phyloP scores from a whole-genome alignment of 1,139 yeast species.

The Dujonia santamariae region DNA sequence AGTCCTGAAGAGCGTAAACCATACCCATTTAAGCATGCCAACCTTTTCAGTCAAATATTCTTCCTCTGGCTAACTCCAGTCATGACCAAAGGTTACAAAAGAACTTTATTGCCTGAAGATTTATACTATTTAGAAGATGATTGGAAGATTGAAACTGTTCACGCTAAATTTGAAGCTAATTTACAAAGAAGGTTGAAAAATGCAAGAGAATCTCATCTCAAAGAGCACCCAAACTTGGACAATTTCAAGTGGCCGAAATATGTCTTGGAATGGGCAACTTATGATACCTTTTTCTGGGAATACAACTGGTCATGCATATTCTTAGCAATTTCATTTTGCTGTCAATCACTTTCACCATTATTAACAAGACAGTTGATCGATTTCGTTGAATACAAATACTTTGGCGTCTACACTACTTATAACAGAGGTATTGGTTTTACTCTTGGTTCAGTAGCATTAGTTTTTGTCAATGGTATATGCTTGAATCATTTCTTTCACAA shows the following conservation, averaged over 20 bases:
- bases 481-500: slow-evolving; percentile 44
- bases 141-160: slow-evolving; percentile 40
- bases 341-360: slow-evolving; percentile 43
- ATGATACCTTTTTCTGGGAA: slow-evolving; percentile 36
- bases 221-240: slow-evolving; percentile 20
- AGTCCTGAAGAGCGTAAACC: slow-evolving; percentile 33
- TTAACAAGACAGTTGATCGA: slow-evolving; percentile 38
- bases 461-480: slow-evolving; percentile 39
- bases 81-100: slow-evolving; percentile 38
- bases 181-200: slow-evolving; percentile 21
- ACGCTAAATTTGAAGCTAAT: slow-evolving; percentile 25
- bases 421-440: slow-evolving; percentile 43
- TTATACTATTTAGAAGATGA: slow-evolving; percentile 37
- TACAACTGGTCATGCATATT: slow-evolving; percentile 32
- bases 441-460: slow-evolving; percentile 36
- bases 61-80: slow-evolving; percentile 45
- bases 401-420: slow-evolving; percentile 31
- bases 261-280: slow-evolving; percentile 35
- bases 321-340: slow-evolving; percentile 35
- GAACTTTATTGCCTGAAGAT: slow-evolving; percentile 41
- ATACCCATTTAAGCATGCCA: slow-evolving; percentile 36
- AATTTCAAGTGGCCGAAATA: slow-evolving; percentile 35
- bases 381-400: slow-evolving; percentile 36
- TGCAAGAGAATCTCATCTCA: slow-evolving; percentile 22
- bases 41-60: slow-evolving; percentile 24